phyloP scores from a whole-genome alignment of 2,329 filamentous ascomycete genomes.

The Magnaporthiopsis incrustans region DNA sequence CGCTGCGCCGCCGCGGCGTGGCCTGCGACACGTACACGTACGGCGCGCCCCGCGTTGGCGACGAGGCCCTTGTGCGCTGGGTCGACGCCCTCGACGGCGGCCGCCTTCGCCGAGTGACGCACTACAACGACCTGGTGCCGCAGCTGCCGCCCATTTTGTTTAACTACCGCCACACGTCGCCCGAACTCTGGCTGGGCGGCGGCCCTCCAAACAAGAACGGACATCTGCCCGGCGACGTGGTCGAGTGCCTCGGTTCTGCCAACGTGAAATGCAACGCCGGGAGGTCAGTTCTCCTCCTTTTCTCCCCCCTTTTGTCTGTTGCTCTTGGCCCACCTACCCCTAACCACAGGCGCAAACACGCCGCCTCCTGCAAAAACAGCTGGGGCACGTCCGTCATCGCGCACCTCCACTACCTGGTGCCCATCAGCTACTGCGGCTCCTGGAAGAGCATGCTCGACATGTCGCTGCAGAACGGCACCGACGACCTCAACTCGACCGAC shows the following conservation, averaged over 20 bases:
- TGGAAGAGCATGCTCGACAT: conserved; percentile 19
- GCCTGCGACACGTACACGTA: conserved; percentile 54
- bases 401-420: conserved; percentile 42
- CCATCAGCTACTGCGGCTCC: conserved; percentile 30
- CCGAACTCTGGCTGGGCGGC: conserved; percentile 57
- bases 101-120: conserved; percentile 55
- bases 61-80: conserved; percentile 43
- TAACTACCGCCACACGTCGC: conserved; percentile 56
- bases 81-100: conserved; percentile 42
- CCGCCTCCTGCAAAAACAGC: background rate
- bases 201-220: conserved; percentile 22
- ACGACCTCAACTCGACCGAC: conserved; percentile 17
- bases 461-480: conserved; percentile 17
- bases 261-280: conserved; percentile 35
- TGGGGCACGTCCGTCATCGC: conserved; percentile 20
- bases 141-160: conserved; percentile 54
- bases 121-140: conserved; percentile 59
- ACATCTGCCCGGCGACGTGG: conserved; percentile 32
- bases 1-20: conserved; percentile 41
- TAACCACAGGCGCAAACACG: background rate
- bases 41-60: conserved; percentile 61
- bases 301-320: too few relatives aligned
- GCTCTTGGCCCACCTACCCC: background rate
- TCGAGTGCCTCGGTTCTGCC: conserved; percentile 38
- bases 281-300: conserved; percentile 22